These are phyloP conservation scores for Solanum chmielewskii DNA, from an alignment of 257 asterid species.

Conservation along the genomic window DNA sequence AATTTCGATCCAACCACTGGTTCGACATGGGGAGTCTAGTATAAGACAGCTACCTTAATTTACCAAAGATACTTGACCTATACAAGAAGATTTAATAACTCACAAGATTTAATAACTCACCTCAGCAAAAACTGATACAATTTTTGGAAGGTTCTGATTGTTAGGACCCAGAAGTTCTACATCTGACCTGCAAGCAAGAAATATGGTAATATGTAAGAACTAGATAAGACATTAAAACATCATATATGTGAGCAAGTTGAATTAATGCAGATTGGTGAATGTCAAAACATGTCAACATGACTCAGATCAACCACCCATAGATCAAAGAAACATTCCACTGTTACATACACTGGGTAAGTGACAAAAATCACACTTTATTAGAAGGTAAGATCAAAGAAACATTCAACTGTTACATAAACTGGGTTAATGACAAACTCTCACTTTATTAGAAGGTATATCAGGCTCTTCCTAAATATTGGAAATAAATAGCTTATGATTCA, in stretches of 20 bases:
- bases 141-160: conserved; percentile 88
- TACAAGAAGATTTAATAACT: conserved; percentile 5
- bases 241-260: neutral
- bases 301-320: neutral
- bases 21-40: neutral
- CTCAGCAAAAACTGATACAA: conserved; percentile 95
- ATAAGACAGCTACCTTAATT: neutral
- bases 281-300: neutral
- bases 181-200: conserved; percentile 60
- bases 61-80: neutral
- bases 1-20: neutral
- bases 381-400: neutral
- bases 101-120: conserved; percentile 42
- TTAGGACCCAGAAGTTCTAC: conserved; percentile 77
- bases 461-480: neutral
- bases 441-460: neutral
- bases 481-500: neutral
- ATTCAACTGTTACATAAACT: neutral
- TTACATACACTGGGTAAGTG: neutral
- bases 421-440: neutral
- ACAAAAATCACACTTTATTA: neutral
- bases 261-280: neutral
- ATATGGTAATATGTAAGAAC: neutral
- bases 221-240: neutral
- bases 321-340: neutral